Evolutionary conservation across 805 yeast genomes (phyloP), one percentile per base, ranked within the genome.

Genomic region (Ogataea paradorogensis): DNA sequence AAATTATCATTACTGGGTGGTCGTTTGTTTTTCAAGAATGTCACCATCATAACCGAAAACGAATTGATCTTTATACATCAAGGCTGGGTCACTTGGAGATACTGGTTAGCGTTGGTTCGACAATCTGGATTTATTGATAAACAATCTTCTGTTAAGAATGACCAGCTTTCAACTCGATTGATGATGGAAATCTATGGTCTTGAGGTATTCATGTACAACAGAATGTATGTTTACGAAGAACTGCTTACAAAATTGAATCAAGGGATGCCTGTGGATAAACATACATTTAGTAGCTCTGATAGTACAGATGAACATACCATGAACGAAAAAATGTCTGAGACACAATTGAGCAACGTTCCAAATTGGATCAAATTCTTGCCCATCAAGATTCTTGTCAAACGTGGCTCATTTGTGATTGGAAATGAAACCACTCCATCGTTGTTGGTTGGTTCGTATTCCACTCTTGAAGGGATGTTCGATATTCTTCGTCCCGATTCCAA

Each of bases 31-130:
- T 78, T 89, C 55, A 84, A 82, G 49, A 87, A 89, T 58, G 56
- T 90, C 14, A 76, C 84, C 3, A 69, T 86, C 9, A 76, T 85
- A 5, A 84, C 88, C n/a, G 70, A 78, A 34, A 83, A 90, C 62
- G 78, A 79, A 45, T 79, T 95, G 2, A 55, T 87, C 1, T 75
- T 87, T 8, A 70, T 85, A 1, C 71, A 85, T 20, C 80, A 82
- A 45, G 84, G 91, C 1, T 76, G 78, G 51, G 56, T 91, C 20
- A 85, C 95, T 0, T 93, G 98, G 98, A 63, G 95, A 45, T 91
- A 88, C 59, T 93, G 98, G 98, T 66, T 87, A 36, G 63, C 67
- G 4, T 49, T 63, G 23, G 67, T 73, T 9, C 58, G 79, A 38
- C 48, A 65, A 15, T 60, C 76, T 2, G 65, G 63, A 26, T 61